Evolutionary conservation across 2,329 filamentous ascomycete genomes (phyloP), one percentile per base, ranked within the genome.

Genomic region (Fusarium fujikuroi): DNA sequence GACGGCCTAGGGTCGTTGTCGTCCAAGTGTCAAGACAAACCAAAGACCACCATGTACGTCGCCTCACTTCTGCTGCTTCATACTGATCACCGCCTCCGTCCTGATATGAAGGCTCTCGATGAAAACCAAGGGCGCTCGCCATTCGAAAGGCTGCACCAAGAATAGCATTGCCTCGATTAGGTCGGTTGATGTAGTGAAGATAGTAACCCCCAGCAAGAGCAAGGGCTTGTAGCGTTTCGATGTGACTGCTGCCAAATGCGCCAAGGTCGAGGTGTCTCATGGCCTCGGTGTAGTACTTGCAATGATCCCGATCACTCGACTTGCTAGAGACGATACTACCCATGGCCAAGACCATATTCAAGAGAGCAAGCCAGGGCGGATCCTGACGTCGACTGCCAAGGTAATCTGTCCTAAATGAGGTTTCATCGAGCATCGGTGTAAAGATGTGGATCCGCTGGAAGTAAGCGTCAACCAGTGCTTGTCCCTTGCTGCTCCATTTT

Each of bases 121-220:
- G 61, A 16, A 61, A 63, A 3, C 61, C 61, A 12, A 61, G 56
- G 25, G 61, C 61, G 16, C 56, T 49, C 11, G 61, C 61, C 61
- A 61, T 63, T 5, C 61, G 61, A 25, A 63, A 61, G 3, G 61
- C 61, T 4, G 61, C 61, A 30, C 61, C 61, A 21, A 63, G 43
- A 15, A 61, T 63, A 11, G 61, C 61, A 49, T 63, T 50, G 10
- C 61, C 61, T 61, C 57, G 61, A 23, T 63, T 63, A 8, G 61
- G 61, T 18, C 43, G 61, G 16, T 63, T 63, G 16, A 63, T 63
- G 12, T 63, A 63, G n/a, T 63, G 61, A 28, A 63, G 56, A 32
- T 63, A 63, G 16, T 63, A 25, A 6, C 61, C 61, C 36, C 56
- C 61, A 5, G 32, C 30, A 28, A 63, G 25, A 18, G 56, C 30